Conservation (phyloP, 495 filamentous ascomycete genomes). For the Aspergillus homomorphus region DNA sequence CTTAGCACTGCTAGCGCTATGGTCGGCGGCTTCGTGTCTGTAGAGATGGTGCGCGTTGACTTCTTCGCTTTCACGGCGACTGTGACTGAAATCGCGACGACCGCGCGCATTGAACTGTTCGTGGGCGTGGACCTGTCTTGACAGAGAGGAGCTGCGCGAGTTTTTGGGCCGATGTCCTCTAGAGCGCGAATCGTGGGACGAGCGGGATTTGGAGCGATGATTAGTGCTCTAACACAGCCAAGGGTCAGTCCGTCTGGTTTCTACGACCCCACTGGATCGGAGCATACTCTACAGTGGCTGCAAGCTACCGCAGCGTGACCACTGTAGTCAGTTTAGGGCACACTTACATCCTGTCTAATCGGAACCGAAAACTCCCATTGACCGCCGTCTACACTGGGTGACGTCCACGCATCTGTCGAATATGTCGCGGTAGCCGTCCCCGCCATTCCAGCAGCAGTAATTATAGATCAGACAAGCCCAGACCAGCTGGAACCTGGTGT, state of each 20-base stretch:
- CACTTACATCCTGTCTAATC: constrained; percentile 37
- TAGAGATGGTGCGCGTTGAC: constrained; percentile 58
- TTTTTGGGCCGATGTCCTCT: constrained; percentile 38
- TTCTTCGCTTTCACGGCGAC: constrained; percentile 50
- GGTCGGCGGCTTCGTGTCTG: constrained; percentile 34
- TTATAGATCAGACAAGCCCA: constrained; percentile 30
- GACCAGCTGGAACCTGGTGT: constrained; percentile 40
- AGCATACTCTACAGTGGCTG: background rate
- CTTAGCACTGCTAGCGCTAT: constrained; percentile 27
- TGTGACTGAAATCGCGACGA: constrained; percentile 48
- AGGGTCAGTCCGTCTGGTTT: background rate
- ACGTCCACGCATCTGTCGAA: constrained; percentile 40
- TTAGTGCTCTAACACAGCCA: constrained; percentile 21
- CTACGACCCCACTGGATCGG: background rate
- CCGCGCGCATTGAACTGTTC: constrained; percentile 33
- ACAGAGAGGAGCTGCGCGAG: constrained; percentile 42
- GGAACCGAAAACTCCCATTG: constrained; percentile 49
- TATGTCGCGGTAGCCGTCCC: constrained; percentile 41
- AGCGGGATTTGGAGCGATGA: constrained; percentile 33
- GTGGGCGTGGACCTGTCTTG: constrained; percentile 30
- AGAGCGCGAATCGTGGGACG: constrained; percentile 39
- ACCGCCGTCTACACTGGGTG: constrained; percentile 33
- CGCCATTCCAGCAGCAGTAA: constrained; percentile 40
- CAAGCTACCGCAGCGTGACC: background rate
- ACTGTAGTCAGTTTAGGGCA: background rate